Evolutionary conservation across 2,329 filamentous ascomycete genomes (phyloP), one percentile per base, ranked within the genome.

Genomic region (Aspergillus luchuensis): DNA sequence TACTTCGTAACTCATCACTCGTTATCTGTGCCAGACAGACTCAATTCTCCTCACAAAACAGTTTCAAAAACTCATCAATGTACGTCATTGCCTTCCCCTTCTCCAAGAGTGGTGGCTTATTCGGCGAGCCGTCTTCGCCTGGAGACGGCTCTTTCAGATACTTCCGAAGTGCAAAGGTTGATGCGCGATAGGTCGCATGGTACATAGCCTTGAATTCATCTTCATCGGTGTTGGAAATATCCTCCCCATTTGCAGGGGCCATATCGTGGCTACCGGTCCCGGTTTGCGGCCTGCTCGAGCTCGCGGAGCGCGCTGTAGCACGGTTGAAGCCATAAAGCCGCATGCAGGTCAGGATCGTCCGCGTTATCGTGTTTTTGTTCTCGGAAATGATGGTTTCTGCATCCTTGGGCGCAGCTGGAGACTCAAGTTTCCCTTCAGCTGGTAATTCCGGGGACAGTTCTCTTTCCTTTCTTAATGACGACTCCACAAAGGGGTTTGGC

Each of bases 141-240:
- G 43, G 41, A 17, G 51, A 54, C 5, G 60, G 38, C 17, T 69
- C 65, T 56, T 72, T 78, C 51, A 79, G 57, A 56, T 76, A 78
- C 56, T 70, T 74, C 15, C 77, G 72, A n/a, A 79, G 63, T 19
- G 77, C 77, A 70, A 79, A 79, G 7, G 71, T 75, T 5, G 77
- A 74, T 28, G 77, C 76, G 49, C 76, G 76, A 62, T 79, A 79
- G 4, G 76, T 79, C 11, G 76, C 76, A 61, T 79, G 77, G 56
- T 79, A 79, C 75, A 79, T 78, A 15, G 72, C 61, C 52, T 78
- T 79, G 57, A 79, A 79, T 11, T 78, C 76, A 43, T 78, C 76
- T 51, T 79, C 76, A 23, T 76, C 74, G 0, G 67, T 62, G 6
- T 56, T 60, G 7, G 63, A 39, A 19, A 59, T 71, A 15, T 70